A percentile compares a stretch with the other conserved stretches of the same genome.
Evolutionary conservation across 495 filamentous ascomycete genomes (phyloP).

Genomic region (Tuber umbilicatum): DNA sequence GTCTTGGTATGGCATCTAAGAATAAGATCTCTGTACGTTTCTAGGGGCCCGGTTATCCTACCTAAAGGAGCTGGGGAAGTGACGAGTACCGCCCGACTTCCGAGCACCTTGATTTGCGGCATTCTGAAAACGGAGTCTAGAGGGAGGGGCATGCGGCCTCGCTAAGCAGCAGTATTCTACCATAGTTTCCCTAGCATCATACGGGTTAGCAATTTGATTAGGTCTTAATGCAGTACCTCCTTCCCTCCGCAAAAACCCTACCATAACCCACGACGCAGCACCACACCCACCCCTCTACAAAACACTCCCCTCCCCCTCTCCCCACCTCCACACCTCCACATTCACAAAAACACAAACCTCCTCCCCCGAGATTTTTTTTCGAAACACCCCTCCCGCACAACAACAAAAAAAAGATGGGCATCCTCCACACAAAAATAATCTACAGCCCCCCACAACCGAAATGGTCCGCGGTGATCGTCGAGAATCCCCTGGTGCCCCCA

Average conservation of each 20-base stretch:
- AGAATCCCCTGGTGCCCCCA: not conserved
- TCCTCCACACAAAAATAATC: not conserved
- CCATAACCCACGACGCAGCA: not conserved
- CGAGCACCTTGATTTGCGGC: no score
- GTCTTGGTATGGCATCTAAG: not conserved
- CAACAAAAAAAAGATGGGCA: not conserved
- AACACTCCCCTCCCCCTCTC: not conserved
- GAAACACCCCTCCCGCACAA: no score
- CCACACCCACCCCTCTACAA: not conserved
- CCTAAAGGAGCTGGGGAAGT: not conserved
- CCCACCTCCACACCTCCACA: not conserved
- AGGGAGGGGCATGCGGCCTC: not conserved
- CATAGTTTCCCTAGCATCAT: no score
- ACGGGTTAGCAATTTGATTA: no score
- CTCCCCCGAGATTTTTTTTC: no score
- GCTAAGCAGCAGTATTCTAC: no score
- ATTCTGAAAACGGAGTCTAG: no score
- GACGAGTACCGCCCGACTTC: no score
- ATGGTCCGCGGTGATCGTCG: not conserved
- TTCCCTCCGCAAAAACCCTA: not conserved
- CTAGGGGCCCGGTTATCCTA: not conserved
- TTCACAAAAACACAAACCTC: not conserved
- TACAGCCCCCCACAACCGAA: not conserved
- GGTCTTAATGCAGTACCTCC: no score
- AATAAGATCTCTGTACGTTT: no score